Conservation (phyloP, 2,329 filamentous ascomycete species). For the Fusarium sp. region DNA sequence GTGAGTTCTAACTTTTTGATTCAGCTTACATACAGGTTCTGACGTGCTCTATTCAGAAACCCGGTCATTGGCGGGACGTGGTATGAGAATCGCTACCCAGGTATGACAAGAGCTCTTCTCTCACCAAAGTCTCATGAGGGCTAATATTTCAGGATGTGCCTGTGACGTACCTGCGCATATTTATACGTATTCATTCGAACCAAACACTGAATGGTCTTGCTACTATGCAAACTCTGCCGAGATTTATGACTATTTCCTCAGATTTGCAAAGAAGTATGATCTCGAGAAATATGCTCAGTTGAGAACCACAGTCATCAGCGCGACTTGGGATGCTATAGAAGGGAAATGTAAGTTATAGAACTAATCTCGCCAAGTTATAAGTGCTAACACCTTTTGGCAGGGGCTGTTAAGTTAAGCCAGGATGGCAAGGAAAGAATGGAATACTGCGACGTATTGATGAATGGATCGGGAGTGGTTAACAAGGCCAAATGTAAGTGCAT, state of each 20-base stretch:
- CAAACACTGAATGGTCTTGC: neutral
- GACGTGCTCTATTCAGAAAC: neutral
- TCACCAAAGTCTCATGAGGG: accelerated
- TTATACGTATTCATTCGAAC: neutral
- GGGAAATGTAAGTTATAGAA: neutral
- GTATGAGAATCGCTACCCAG: neutral
- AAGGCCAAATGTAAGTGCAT: neutral
- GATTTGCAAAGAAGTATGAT: neutral
- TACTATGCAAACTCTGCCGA: neutral
- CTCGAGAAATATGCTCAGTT: neutral
- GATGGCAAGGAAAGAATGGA: neutral
- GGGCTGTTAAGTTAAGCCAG: neutral
- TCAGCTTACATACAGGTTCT: neutral
- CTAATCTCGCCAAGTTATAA: accelerated
- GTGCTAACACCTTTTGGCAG: neutral
- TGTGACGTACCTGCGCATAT: neutral
- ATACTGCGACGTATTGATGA: neutral
- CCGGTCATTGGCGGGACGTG: neutral
- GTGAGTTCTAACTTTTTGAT: accelerated
- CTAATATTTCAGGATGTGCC: neutral
- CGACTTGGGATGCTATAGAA: neutral
- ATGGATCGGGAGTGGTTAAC: neutral
- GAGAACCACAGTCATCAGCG: neutral
- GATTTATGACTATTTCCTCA: neutral
- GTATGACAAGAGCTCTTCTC: neutral